Evolutionary conservation across 2,329 filamentous ascomycete species (phyloP), one percentile per base, ranked within the genome.

Genomic region (Hypoxylon sp.): DNA sequence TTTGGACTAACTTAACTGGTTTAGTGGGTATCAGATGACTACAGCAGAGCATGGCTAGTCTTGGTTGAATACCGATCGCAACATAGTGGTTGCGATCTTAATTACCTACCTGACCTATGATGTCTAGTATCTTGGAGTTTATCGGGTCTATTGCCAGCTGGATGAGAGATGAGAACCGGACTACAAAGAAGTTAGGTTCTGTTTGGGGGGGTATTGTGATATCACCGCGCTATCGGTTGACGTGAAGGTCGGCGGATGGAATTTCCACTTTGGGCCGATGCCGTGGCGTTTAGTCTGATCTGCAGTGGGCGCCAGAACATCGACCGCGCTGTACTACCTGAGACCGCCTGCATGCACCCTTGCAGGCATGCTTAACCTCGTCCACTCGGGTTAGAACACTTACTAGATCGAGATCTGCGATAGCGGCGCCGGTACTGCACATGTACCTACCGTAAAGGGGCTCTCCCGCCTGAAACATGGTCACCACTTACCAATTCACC

Each of bases 341-440:
- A 24, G 42, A 9, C 13, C 39, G 4, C 13, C 5, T 26, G 24
- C 24, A 26, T 26, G 24, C 24, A 26, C 46, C 39, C 22, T 48
- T 17, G 14, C 31, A 59, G 9, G n/a, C 37, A 29, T 29, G 39
- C 37, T 44, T 29, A 17, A 24, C 8, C 10, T n/a, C 44, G 11
- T 14, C 37, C 50, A 42, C 26, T 55, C 42, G 24, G 11, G 29
- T 5, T 26, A 5, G 24, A 26, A 26, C 24, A 26, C 24, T 26
- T 11, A 46, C 17, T 42, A 42, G 59, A 63, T 63, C 51, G 59
- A 63, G 59, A 63, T 57, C 35, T 51, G 26, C 44, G 50, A 62
- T 17, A 57, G 6, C 22, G 5, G n/a, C 4, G 19, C 24, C 19
- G n/a, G 22, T 22, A 17, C 17, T 10, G 11, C 39, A 3, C 39